Conservation (phyloP, 441 rosid genomes). For the Erysimum cheiri region DNA sequence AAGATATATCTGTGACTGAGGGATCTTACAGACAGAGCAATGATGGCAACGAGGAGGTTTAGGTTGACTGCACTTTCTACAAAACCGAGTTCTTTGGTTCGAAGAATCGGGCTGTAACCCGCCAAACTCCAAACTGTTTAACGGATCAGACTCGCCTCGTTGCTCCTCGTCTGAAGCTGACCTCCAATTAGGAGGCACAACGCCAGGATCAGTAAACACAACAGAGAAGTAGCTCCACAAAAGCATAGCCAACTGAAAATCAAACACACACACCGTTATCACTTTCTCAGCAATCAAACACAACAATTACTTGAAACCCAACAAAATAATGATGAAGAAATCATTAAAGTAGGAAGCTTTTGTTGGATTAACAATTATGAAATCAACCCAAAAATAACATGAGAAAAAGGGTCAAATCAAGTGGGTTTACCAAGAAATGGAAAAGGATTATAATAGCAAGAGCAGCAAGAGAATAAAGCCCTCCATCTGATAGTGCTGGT, state of each 20-base stretch:
- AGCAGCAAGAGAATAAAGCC: constrained; percentile 56
- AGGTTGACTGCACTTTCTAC: constrained; percentile 76
- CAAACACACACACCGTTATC: constrained; percentile 11
- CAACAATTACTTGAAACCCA: not conserved
- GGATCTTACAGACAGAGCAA: constrained; percentile 91
- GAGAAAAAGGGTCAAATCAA: not conserved
- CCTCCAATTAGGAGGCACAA: constrained; percentile 76
- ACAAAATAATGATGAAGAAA: not conserved
- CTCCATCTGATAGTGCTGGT: constrained; percentile 71
- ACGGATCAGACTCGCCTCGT: constrained; percentile 57
- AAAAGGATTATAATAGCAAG: constrained; percentile 56
- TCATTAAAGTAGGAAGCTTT: not conserved
- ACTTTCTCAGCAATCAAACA: constrained; percentile 15
- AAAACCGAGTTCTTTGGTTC: constrained; percentile 56
- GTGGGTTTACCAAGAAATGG: constrained; percentile 43
- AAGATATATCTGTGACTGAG: not conserved
- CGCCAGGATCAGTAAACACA: constrained; percentile 78
- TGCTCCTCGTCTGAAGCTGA: constrained; percentile 67
- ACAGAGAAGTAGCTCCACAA: constrained; percentile 85
- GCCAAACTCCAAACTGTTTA: constrained; percentile 45
- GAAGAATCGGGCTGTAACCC: constrained; percentile 45
- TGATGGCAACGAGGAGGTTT: constrained; percentile 93
- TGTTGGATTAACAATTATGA: not conserved
- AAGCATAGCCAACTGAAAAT: constrained; percentile 75
- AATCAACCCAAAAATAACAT: not conserved